Evolutionary conservation across 768 basidiomycete genomes (phyloP).

Genomic region (Tricholoma flavovirens): DNA sequence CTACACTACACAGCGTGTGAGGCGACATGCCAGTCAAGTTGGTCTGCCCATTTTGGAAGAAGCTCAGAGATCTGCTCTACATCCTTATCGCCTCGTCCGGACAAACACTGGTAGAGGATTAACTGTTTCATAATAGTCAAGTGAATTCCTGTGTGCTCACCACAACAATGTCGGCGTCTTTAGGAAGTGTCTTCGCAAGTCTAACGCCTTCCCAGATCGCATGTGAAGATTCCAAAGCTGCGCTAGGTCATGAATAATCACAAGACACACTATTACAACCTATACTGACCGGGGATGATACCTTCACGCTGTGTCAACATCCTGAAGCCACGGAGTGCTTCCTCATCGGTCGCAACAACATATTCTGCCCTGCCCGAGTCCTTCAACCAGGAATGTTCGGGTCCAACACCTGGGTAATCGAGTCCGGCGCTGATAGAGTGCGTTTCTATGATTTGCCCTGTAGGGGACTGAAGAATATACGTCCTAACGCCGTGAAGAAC

Average conservation of each 20-base stretch:
- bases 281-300: constrained; percentile 81
- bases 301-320: constrained; percentile 91
- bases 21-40: constrained; percentile 86
- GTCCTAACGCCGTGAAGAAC: constrained; percentile 96
- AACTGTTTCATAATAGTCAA: background rate
- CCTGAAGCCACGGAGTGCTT: constrained; percentile 89
- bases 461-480: constrained; percentile 83
- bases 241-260: constrained; percentile 3
- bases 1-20: constrained; percentile 21
- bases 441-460: constrained; percentile 94
- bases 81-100: constrained; percentile 96
- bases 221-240: constrained; percentile 92
- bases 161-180: constrained; percentile 84
- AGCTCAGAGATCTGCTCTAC: constrained; percentile 95
- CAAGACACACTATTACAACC: background rate
- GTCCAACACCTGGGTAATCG: constrained; percentile 96
- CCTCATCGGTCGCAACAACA: constrained; percentile 87
- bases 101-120: constrained; percentile 59
- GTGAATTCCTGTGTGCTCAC: constrained; percentile 42
- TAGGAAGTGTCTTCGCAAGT: constrained; percentile 77
- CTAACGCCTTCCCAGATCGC: constrained; percentile 91
- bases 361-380: constrained; percentile 93
- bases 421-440: constrained; percentile 96
- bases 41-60: constrained; percentile 93
- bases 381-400: constrained; percentile 97